Base-by-base conservation (phyloP, 202 grass and related monocot genomes). In the Zoysia matrella region DNA sequence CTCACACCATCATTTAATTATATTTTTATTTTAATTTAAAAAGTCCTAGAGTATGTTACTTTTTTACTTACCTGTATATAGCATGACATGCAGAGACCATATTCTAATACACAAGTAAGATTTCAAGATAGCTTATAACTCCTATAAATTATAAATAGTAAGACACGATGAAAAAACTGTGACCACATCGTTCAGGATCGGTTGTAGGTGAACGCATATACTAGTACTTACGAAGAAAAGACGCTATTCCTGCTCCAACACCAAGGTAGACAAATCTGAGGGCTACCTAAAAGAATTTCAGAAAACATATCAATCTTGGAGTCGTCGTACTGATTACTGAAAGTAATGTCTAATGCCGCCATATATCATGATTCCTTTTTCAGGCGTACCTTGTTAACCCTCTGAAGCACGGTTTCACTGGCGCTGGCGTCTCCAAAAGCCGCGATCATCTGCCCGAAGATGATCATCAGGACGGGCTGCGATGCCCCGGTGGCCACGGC, bases 261-360 rank as follows among this genome's bases (percentile, higher is more conserved):
- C 56, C 91, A 73, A 93, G 85, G 88, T 93, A 93, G 67, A 93
- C 74, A 81, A 93, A 93, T 51, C 90, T 65, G 50, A 93, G 77
- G 49, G 78, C 62, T 14, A 3, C 84, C 91, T 93, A 77, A 70
- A 90, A 69, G 75, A 65, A 80, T 68, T 67, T 58, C 51, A 71
- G 12, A 71, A 67, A 65, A 43, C 49, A 52, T 52, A 49, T 11
- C 6, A 30, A 48, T 69, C 47, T 70, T 70, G n/a, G 47, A 16
- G 30, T 1, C 4, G n/a, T 70, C 30, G 30, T 36, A 36, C 30
- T 36, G 30, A 70, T 8, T 36, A 16, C 4, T 51, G 67, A 22
- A 70, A 70, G n/a, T 30, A 12, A 11, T 3, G 13, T 3, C 51
- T 53, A 16, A 51, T 7, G 4, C 2, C 14, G 18, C 5, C 55